Conservation (phyloP, 768 basidiomycete genomes). For the Hericium alpestre region DNA sequence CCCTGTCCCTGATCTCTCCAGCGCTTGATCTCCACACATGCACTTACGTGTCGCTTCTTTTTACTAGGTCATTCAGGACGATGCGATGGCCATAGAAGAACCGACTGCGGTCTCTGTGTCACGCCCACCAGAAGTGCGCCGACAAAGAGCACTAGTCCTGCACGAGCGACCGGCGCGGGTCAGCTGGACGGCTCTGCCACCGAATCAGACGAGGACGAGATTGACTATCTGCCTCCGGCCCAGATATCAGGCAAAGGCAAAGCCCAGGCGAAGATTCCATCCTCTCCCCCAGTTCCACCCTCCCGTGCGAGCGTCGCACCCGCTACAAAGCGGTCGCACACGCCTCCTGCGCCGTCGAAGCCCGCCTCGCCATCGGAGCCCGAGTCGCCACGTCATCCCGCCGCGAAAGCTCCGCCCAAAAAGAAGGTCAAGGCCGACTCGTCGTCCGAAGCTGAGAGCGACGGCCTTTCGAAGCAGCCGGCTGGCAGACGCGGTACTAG, state of each 20-base stretch:
- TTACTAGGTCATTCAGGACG: too few relatives aligned
- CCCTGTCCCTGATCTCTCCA: too few relatives aligned
- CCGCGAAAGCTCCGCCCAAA: conserved; percentile 2
- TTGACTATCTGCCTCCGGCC: neutral
- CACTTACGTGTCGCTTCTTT: too few relatives aligned
- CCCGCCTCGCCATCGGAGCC: conserved; percentile 26
- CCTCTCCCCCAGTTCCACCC: neutral
- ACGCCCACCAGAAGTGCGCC: conserved; percentile 1
- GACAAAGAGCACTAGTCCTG: neutral
- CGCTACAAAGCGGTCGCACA: neutral
- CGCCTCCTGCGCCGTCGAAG: neutral
- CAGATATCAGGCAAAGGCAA: conserved; percentile 2
- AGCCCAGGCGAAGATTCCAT: neutral
- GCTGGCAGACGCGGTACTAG: conserved; percentile 41
- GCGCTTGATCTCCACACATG: too few relatives aligned
- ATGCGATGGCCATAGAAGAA: too few relatives aligned
- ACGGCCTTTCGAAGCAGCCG: conserved; percentile 37
- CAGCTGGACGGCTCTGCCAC: conserved; percentile 33
- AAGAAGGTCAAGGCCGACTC: conserved; percentile 32
- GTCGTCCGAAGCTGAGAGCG: conserved; percentile 47
- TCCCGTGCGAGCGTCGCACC: neutral
- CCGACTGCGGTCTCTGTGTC: neutral
- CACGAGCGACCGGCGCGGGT: too few relatives aligned
- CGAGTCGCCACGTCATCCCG: conserved; percentile 35
- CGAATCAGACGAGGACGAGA: conserved; percentile 9